phyloP scores from a whole-genome alignment of 1,139 yeast genomes.

The Pichia sp. region DNA sequence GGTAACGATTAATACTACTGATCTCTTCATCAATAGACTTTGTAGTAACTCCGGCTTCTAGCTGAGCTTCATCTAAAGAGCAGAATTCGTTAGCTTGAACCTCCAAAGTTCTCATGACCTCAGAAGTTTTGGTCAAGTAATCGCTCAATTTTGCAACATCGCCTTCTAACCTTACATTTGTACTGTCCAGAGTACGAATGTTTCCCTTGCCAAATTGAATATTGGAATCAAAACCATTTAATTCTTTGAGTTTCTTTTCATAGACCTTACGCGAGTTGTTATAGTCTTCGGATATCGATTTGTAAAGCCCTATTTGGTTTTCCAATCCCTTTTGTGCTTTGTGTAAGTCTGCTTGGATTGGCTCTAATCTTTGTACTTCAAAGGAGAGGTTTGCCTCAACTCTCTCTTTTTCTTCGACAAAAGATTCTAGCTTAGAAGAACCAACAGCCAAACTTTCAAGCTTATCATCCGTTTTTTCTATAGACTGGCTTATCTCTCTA shows the following conservation, averaged over 20 bases:
- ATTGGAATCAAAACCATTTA: slow-evolving; percentile 4
- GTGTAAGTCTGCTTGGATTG: slow-evolving; percentile 12
- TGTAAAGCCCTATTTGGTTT: slow-evolving; percentile 7
- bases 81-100: slow-evolving; percentile 37
- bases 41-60: slow-evolving; percentile 30
- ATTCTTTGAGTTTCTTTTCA: slow-evolving; percentile 6
- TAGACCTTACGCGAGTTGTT: slow-evolving; percentile 15
- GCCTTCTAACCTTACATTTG: slow-evolving; percentile 17
- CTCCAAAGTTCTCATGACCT: slow-evolving; percentile 31
- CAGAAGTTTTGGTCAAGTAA: slow-evolving; percentile 31
- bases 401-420: slow-evolving; percentile 20
- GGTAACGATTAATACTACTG: slow-evolving; percentile 21
- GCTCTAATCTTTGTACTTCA: slow-evolving; percentile 14
- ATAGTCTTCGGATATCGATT: slow-evolving; percentile 11
- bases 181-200: slow-evolving; percentile 17
- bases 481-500: slow-evolving; percentile 22
- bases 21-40: slow-evolving; percentile 38
- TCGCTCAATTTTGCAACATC: slow-evolving; percentile 30
- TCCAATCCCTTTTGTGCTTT: slow-evolving; percentile 7
- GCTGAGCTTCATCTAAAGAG: slow-evolving; percentile 33
- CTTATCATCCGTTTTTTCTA: slow-evolving; percentile 28
- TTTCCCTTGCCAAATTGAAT: slow-evolving; percentile 11
- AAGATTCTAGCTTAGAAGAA: slow-evolving; percentile 34
- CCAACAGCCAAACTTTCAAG: slow-evolving; percentile 36
- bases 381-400: slow-evolving; percentile 10